Evolutionary conservation across 129 eudicot genomes (phyloP), one percentile per base, ranked within the genome.

Genomic region (Rutidosis leptorrhynchoides): DNA sequence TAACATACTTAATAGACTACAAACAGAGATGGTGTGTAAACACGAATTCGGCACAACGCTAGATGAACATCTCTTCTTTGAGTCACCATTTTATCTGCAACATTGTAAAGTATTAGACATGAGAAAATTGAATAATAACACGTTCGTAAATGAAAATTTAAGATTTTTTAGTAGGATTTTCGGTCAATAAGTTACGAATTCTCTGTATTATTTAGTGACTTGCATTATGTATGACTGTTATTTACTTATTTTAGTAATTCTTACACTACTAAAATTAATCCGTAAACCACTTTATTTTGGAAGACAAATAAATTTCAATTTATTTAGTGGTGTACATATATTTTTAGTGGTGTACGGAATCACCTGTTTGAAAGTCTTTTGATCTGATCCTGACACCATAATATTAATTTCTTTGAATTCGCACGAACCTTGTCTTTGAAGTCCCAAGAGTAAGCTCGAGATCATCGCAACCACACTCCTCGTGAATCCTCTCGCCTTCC

Each of bases 401-500:
- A 46, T 62, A n/a, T 62, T 21, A 32, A 45, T 69, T 17, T 9
- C 40, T 15, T 42, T 22, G 40, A 64, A 46, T 24, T 12, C 17
- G 14, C 21, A 70, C 74, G 52, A 20, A 88, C 91, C 91, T 82
- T 69, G 88, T 73, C 62, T 61, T 82, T 54, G 96, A 80, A 74
- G 59, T 84, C 16, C 90, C 90, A 32, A 89, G 97, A 64, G 97
- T 90, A 75, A 90, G 97, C 77, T 89, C 96, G 8, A 89, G 90
- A 69, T 83, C 96, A 75, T 89, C 96, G 2, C 85, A 64, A 8
- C 71, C 93, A 15, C 81, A 81, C 29, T 74, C 96, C 72, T 83
- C 96, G 29, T 90, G 97, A 57, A 90, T 90, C 86, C 87, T 80
- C 74, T 90, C 97, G 63, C 97, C 97, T 84, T 90, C 85, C 97